A percentile compares a stretch with the other conserved stretches of the same genome.
phyloP scores from a whole-genome alignment of 2,329 filamentous ascomycete species.

The Arthrobotrys iridis region DNA sequence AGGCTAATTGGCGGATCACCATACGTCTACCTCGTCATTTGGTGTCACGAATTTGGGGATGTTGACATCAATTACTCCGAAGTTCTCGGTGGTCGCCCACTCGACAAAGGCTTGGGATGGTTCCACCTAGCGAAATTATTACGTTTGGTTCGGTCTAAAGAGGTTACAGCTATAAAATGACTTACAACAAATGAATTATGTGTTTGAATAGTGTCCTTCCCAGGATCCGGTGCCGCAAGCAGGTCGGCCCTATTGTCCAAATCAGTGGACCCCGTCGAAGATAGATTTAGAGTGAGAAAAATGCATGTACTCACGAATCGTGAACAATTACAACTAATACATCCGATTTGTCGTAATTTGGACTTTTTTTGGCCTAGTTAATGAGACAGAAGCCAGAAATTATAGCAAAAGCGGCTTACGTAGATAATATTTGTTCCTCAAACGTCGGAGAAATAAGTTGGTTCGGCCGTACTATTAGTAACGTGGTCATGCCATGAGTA shows the following conservation, averaged over 20 bases:
- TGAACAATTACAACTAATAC: conserved; percentile 87
- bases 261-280: background rate
- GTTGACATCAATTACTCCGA: conserved; percentile 90
- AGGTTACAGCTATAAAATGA: conserved; percentile 56
- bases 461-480: conserved; percentile 79
- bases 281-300: background rate
- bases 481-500: conserved; percentile 78
- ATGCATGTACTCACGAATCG: conserved; percentile 73
- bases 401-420: conserved; percentile 63
- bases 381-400: background rate
- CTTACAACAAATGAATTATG: conserved; percentile 91
- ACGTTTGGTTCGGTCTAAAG: no score
- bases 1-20: conserved; percentile 61
- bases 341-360: conserved; percentile 72
- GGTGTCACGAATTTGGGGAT: conserved; percentile 78
- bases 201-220: conserved; percentile 71
- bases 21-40: conserved; percentile 67
- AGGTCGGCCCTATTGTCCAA: conserved; percentile 21
- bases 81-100: conserved; percentile 80
- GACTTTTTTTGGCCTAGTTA: conserved; percentile 62
- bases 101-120: conserved; percentile 80
- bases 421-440: conserved; percentile 85
- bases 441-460: conserved; percentile 74
- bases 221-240: conserved; percentile 66
- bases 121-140: conserved; percentile 73